Evolutionary conservation across 1,284 basidiomycete genomes (phyloP), one percentile per base, ranked within the genome.

Genomic region (Naganishia liquefaciens): DNA sequence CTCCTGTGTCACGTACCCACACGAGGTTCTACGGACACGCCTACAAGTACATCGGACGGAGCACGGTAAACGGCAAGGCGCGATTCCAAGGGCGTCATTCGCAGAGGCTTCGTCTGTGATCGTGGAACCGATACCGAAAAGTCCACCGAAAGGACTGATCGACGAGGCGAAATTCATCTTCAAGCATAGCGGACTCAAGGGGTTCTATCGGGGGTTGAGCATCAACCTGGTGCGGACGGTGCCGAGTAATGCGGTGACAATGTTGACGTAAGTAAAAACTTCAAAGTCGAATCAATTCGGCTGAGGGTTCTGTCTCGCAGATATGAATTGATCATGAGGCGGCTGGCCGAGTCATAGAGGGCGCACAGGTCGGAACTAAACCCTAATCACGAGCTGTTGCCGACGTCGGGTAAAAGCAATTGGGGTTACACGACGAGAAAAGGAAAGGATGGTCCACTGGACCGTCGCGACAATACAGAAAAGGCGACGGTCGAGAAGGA

Each of bases 21-120:
- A 97, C 77, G 93, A 97, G 79, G 94, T 97, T 47, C 84, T 97
- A 21, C 88, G 93, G 11, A 97, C 93, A 28, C 86, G 93, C 5
- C 80, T 96, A 42, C 93, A 97, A 79, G 92, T 93, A 5, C 87
- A 88, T 71, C 68, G 70, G 51, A 63, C 65, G 51, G 66, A 54
- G 19, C 28, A 33, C 39, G 23, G 43, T 7, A 44, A 23, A 13
- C 54, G 17, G 2, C 37, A 19, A 7, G 27, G 33, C 9, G 21
- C 28, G 39, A 37, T 7, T 5, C n/a, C 23, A 17, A 25, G 6
- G 43, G 10, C n/a, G 44, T 25, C 25, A 5, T 21, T 15, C 10
- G 17, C 49, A 11, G 27, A 21, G 9, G 28, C 17, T 10, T 37
- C 60, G n/a, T 7, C 23, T n/a, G 37, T 55, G 11, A 39, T 47